Base-by-base conservation (phyloP, 495 filamentous ascomycete species). In the Aspergillus wentii region DNA sequence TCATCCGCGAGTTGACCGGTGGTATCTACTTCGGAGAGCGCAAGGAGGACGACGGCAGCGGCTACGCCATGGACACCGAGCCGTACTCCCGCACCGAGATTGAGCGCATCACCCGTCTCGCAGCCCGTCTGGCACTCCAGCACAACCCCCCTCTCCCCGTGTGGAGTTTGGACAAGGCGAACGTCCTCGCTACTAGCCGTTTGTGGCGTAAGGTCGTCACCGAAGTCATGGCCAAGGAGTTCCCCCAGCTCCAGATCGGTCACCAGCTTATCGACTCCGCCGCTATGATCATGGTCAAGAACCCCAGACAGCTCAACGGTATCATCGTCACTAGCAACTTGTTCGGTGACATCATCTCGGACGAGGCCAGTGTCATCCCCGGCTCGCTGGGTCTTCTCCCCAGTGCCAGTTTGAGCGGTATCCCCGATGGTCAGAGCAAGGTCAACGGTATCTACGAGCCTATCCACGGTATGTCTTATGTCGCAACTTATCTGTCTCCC, bases 11-110 rank as follows among this genome's bases (percentile, higher is more conserved):
- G 66, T 66, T 98, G 23, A 97, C 92, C 0, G 88, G 88, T 17
- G 92, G 92, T 21, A 91, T 98, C 61, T 98, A 98, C 72, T 98
- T 98, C 56, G 92, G 92, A 22, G 88, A 92, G 32, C 79, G 92
- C 43, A 87, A 79, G 46, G 92, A 97, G 59, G 85, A 89, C 35
- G 61, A 71, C 36, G 86, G 82, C 17, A 79, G 73, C 50, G 88
- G 85, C 37, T 78, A 67, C 45, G 92, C 92, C 5, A 71, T 79
- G 57, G 92, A 98, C 70, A 91, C 85, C 5, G 90, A 95, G 71
- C 79, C 86, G 18, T 98, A 98, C 74, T 83, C 79, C 18, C 79
- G 86, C 26, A 58, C 73, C 33, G 92, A 98, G 75, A 85, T 97
- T 49, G 86, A 94, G 78, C 80, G 92, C 31, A 81, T 98, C 54